A percentile compares a stretch with the other conserved stretches of the same genome.
Evolutionary conservation across 164 flowering plant species (phyloP).

Genomic region (Vitis vinifera): ASM3070453v1 NC_081808.1:4480001-4480500

Average conservation of each 20-base stretch:
- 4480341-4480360: constrained; percentile 64
- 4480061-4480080: no score
- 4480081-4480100: constrained; percentile 7
- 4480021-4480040: no score
- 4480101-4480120: constrained; percentile 39
- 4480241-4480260: constrained; percentile 25
- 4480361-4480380: constrained; percentile 55
- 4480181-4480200: constrained; percentile 13
- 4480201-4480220: constrained; percentile 1
- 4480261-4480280: not conserved
- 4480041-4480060: no score
- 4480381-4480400: constrained; percentile 37
- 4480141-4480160: constrained; percentile 31
- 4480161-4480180: constrained; percentile 11
- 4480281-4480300: not conserved
- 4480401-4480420: constrained; percentile 48
- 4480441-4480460: constrained; percentile 44
- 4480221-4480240: constrained; percentile 33
- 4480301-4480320: not conserved
- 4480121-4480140: constrained; percentile 51
- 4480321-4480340: constrained; percentile 34
- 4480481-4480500: constrained; percentile 31
- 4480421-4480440: constrained; percentile 46
- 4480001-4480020: no score
- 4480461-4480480: constrained; percentile 55